Evolutionary conservation across 1,139 yeast species (phyloP).

Genomic region (Diutina siamensis): DNA sequence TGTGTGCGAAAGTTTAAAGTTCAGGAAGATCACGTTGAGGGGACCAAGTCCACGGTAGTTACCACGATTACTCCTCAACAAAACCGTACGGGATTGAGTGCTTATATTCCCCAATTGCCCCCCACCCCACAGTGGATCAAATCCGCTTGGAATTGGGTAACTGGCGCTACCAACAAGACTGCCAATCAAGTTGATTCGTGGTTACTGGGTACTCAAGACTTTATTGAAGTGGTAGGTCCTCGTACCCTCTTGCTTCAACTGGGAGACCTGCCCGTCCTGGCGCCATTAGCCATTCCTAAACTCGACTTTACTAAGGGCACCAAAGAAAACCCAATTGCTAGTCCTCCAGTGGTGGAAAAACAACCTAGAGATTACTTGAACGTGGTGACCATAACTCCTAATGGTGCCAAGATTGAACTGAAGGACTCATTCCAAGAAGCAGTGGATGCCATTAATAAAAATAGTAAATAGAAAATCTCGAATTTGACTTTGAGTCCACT

Average conservation of each 20-base stretch:
- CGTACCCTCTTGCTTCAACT: conserved; percentile 38
- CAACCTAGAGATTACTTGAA: background rate
- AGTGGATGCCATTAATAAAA: background rate
- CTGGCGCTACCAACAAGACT: background rate
- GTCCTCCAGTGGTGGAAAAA: background rate
- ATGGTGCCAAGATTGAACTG: background rate
- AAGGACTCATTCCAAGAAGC: background rate
- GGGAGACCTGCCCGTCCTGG: background rate
- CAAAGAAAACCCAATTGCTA: background rate
- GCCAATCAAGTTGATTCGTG: conserved; percentile 7
- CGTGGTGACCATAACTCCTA: conserved; percentile 2
- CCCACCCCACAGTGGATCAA: background rate
- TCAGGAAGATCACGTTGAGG: background rate
- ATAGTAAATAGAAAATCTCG: background rate
- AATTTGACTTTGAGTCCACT: background rate
- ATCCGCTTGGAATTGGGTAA: background rate
- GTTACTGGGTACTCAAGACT: conserved; percentile 24
- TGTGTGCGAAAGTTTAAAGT: conserved; percentile 17
- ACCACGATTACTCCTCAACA: background rate
- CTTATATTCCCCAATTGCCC: background rate
- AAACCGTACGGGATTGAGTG: background rate
- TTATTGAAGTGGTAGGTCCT: conserved; percentile 43
- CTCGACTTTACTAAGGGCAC: background rate
- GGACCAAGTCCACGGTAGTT: background rate
- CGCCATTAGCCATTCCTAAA: background rate